Evolutionary conservation across 1,284 basidiomycete species (phyloP).

Genomic region (Ustilago crameri): DNA sequence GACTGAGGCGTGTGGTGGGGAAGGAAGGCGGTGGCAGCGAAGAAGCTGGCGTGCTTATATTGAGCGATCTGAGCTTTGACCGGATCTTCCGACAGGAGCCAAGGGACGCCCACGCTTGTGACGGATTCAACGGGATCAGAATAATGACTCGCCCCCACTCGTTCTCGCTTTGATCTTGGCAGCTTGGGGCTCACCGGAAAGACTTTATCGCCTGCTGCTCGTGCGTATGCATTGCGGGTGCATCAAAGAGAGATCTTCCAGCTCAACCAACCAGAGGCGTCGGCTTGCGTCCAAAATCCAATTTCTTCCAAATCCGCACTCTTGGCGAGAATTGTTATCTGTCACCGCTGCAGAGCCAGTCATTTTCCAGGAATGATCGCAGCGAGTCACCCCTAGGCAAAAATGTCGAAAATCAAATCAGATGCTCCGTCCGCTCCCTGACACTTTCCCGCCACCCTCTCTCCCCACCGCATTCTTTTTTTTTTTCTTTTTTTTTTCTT

Average conservation of each 20-base stretch:
- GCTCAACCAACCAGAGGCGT: slow-evolving; percentile 26
- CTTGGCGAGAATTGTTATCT: slow-evolving; percentile 1
- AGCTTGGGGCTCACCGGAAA: not conserved
- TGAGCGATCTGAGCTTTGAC: not conserved
- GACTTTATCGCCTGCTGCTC: too few relatives aligned
- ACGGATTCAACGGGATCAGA: not conserved
- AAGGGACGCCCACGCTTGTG: not conserved
- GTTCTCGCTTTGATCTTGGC: not conserved
- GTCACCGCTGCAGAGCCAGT: slow-evolving; percentile 1
- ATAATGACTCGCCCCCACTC: slow-evolving; percentile 13
- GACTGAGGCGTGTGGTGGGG: slow-evolving; percentile 1
- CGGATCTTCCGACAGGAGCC: too few relatives aligned
- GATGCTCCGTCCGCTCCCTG: too few relatives aligned
- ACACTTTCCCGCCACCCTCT: not conserved
- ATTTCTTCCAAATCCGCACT: slow-evolving; percentile 1
- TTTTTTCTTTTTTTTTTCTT: too few relatives aligned
- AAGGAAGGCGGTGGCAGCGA: not conserved
- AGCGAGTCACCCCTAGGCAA: slow-evolving; percentile 8
- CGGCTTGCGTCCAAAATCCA: slow-evolving; percentile 4
- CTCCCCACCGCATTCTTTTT: slow-evolving; percentile 12
- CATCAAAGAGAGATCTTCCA: slow-evolving; percentile 33
- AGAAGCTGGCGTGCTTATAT: not conserved
- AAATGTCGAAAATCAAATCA: too few relatives aligned
- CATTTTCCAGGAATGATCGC: not conserved
- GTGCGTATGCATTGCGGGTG: slow-evolving; percentile 3